A percentile compares a stretch with the other conserved stretches of the same genome.
These are phyloP conservation scores for Pythium pyrilobum DNA, from an alignment of 352 stramenopile species.

Conservation along the genomic window DNA sequence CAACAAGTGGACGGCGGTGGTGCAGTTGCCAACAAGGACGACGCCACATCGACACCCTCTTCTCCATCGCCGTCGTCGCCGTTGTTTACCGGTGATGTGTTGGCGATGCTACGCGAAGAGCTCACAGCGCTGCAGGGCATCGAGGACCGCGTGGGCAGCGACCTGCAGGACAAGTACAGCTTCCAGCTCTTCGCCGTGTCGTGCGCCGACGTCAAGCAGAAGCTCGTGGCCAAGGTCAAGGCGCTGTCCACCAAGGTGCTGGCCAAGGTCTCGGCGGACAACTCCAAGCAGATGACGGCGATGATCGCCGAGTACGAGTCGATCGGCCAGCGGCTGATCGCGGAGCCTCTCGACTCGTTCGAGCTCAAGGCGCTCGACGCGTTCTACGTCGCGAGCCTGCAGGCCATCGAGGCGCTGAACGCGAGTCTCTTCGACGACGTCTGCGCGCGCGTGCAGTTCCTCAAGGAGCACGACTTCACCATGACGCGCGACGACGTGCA, in stretches of 20 bases:
- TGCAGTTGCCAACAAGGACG: too few relatives aligned
- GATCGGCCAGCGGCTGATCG: slow-evolving; percentile 81
- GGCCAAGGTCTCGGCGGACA: slow-evolving; percentile 82
- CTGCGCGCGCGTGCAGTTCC: slow-evolving; percentile 76
- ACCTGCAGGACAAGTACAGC: slow-evolving; percentile 82
- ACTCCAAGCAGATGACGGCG: slow-evolving; percentile 76
- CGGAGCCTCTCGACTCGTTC: slow-evolving; percentile 85
- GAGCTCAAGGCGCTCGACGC: slow-evolving; percentile 87
- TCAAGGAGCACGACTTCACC: slow-evolving; percentile 85
- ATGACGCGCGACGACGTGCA: slow-evolving; percentile 88
- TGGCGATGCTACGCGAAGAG: slow-evolving; percentile 46
- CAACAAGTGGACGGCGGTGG: slow-evolving; percentile 4
- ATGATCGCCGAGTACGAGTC: slow-evolving; percentile 87
- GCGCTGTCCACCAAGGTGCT: slow-evolving; percentile 62
- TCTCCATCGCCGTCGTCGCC: too few relatives aligned
- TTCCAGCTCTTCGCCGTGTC: slow-evolving; percentile 89
- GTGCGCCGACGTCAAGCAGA: slow-evolving; percentile 83
- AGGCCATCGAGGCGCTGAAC: slow-evolving; percentile 68
- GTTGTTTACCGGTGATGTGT: slow-evolving; percentile 41
- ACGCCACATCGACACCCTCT: too few relatives aligned
- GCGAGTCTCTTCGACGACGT: slow-evolving; percentile 73
- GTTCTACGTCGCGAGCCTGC: slow-evolving; percentile 75
- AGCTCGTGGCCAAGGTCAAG: slow-evolving; percentile 74
- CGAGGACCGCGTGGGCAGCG: slow-evolving; percentile 35
- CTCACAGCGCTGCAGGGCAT: slow-evolving; percentile 44